Evolutionary conservation across 768 basidiomycete species (phyloP).

Genomic region (Lactarius sanguifluus): DNA sequence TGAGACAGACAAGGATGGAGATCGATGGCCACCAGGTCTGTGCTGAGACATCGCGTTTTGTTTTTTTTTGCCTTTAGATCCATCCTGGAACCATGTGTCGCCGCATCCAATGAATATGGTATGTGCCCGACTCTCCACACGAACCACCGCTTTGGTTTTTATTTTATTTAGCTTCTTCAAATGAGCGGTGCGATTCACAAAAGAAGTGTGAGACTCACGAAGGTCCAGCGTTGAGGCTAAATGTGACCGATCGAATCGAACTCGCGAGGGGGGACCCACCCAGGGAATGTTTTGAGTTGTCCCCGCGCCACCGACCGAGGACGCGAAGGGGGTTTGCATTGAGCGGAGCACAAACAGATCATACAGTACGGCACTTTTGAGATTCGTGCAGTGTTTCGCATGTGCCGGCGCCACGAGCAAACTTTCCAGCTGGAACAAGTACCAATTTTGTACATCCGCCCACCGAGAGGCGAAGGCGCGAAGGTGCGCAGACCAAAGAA

Average conservation of each 20-base stretch:
- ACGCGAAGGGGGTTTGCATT: neutral
- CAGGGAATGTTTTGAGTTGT: neutral
- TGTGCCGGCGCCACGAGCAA: neutral
- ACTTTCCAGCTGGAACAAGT: neutral
- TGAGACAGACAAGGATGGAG: constrained; percentile 4
- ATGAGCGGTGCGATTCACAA: constrained; percentile 2
- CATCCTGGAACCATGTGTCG: neutral
- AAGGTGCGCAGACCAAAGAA: neutral
- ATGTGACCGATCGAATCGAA: neutral
- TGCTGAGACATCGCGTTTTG: constrained; percentile 1
- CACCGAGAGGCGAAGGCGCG: neutral
- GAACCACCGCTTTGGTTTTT: neutral
- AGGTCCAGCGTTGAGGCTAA: neutral
- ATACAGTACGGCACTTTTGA: neutral
- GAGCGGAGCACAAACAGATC: neutral
- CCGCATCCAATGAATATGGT: neutral
- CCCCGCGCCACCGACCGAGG: neutral
- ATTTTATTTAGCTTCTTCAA: neutral
- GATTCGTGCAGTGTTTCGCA: neutral
- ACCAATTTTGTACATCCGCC: neutral
- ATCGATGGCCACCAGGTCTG: constrained; percentile 6
- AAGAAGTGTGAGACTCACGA: neutral
- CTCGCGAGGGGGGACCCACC: neutral
- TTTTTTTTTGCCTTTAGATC: neutral
- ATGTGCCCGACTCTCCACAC: neutral